Conservation (phyloP, 2,329 filamentous ascomycete genomes). For the Colletotrichum liriopes region DNA sequence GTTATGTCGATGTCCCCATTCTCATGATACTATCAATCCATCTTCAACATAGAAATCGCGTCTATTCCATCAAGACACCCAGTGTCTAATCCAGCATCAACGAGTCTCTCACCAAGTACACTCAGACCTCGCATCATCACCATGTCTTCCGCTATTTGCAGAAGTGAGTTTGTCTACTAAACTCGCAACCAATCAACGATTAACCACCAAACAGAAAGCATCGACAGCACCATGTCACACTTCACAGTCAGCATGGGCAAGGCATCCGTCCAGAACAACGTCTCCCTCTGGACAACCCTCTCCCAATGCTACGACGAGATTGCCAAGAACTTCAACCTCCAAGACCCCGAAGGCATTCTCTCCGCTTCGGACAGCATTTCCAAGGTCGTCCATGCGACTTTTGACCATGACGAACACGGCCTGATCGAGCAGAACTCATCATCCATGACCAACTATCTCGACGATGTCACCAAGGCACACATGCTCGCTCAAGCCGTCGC, state of each 20-base stretch:
- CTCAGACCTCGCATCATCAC: not conserved
- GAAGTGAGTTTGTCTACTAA: constrained; percentile 10
- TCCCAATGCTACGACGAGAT: constrained; percentile 41
- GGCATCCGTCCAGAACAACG: constrained; percentile 40
- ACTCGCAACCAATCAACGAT: not conserved
- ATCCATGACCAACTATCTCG: constrained; percentile 49
- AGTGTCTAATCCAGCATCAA: not conserved
- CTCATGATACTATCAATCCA: not conserved
- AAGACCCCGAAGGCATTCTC: constrained; percentile 45
- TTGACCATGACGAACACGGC: constrained; percentile 51
- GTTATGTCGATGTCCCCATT: not conserved
- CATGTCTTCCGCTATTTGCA: constrained; percentile 37
- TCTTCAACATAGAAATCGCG: not conserved
- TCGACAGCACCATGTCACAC: constrained; percentile 38
- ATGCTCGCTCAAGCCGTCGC: constrained; percentile 55
- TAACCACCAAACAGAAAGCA: constrained; percentile 31
- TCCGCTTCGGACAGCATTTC: constrained; percentile 44
- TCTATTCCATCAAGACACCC: not conserved
- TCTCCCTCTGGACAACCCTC: constrained; percentile 42
- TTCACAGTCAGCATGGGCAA: constrained; percentile 44
- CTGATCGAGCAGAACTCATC: constrained; percentile 50
- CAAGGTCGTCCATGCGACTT: constrained; percentile 52
- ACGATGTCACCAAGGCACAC: constrained; percentile 51
- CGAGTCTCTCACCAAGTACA: not conserved
- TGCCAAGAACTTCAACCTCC: constrained; percentile 36